These are phyloP conservation scores for Fraxinus latifolia DNA, from an alignment of 305 asterid species.

Conservation along the genomic window DNA sequence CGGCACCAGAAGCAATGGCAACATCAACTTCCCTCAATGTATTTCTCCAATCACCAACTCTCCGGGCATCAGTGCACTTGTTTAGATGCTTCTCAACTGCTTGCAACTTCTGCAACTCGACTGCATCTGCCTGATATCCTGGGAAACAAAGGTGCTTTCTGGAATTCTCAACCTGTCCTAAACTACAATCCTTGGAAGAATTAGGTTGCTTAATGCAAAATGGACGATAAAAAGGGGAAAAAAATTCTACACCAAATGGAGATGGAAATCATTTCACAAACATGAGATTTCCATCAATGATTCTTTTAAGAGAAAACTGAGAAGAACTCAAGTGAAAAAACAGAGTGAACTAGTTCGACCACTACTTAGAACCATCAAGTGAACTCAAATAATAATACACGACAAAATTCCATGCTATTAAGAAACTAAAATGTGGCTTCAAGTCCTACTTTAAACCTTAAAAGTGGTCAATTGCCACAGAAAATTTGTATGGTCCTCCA, in stretches of 20 bases:
- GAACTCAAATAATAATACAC: constrained; percentile 1
- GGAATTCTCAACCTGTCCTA: constrained; percentile 90
- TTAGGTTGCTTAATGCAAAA: constrained; percentile 41
- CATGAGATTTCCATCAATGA: background rate
- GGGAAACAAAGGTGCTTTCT: constrained; percentile 64
- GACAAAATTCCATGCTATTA: background rate
- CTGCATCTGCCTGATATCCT: constrained; percentile 55
- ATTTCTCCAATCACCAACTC: constrained; percentile 64
- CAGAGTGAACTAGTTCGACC: background rate
- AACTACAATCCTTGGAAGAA: constrained; percentile 54
- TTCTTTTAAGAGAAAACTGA: background rate
- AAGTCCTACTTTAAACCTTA: constrained; percentile 14
- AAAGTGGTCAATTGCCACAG: constrained; percentile 18
- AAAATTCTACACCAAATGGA: background rate
- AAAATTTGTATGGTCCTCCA: background rate
- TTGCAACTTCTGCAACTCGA: constrained; percentile 68
- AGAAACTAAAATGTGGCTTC: background rate
- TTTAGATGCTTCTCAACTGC: constrained; percentile 58
- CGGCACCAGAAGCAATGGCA: constrained; percentile 74
- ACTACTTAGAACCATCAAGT: background rate
- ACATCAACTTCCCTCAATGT: constrained; percentile 63
- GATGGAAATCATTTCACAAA: background rate
- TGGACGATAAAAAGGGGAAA: constrained; percentile 18
- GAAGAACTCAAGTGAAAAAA: background rate
- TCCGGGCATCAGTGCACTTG: constrained; percentile 62